Base-by-base conservation (phyloP, 2,329 filamentous ascomycete species). In the Hypoxylon sp. region DNA sequence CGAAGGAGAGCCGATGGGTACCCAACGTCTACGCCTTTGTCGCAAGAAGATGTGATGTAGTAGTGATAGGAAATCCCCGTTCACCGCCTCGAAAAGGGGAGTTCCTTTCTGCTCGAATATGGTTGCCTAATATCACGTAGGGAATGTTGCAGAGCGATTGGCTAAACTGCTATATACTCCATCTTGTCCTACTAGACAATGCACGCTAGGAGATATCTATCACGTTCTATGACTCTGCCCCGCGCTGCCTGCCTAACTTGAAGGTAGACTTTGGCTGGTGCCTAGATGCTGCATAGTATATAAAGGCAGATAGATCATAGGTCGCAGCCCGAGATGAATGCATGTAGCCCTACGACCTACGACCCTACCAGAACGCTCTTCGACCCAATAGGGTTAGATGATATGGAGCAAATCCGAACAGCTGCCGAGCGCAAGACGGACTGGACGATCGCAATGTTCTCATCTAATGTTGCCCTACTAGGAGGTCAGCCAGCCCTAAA, bases 121-220 rank as follows among this genome's bases (percentile, higher is more conserved):
- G 47, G 55, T 45, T 59, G 55, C 55, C 55, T 56, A 37, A 51
- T 51, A 51, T 48, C 51, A 51, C 37, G 41, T 51, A 54, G 37
- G 23, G 23, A 42, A 31, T 27, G 31, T 45, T 30, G 50, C 46
- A 51, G 42, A 21, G 25, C 44, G 27, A 57, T 57, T 57, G 50
- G 45, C 44, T 31, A 46, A 44, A 16, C 20, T 45, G 35, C 8
- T 15, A 23, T 41, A 30, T 26, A n/a, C 15, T 31, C 37, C 21
- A 34, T 26, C 9, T 34, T 43, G 50, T 38, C 49, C 37, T 53
- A 21, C 16, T 36, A 26, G 13, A 13, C 25, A 42, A 27, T 25
- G 26, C 17, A 27, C 37, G 21, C 19, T 23, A 36, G 19, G 27
- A 50, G 31, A 38, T n/a, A 17, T 38, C 11, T 23, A 25, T 37